Evolutionary conservation across 345 rosid genomes (phyloP).

Genomic region (Eucalyptus marginata): DNA sequence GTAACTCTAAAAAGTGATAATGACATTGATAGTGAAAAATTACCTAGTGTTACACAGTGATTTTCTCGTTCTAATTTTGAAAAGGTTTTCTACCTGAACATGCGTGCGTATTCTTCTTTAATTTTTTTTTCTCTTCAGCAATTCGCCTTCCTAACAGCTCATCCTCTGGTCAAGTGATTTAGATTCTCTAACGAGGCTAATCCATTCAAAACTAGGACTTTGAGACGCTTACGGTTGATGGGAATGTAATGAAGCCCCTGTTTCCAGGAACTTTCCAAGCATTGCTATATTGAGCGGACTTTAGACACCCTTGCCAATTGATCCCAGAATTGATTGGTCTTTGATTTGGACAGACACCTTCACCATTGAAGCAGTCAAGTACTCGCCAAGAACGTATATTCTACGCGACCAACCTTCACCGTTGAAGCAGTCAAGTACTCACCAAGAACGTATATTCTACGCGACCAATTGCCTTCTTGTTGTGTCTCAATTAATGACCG

Average conservation of each 20-base stretch:
- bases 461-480: too few species aligned
- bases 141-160: rapidly evolving
- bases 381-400: too few species aligned
- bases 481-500: too few species aligned
- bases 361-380: background rate
- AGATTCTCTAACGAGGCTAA: background rate
- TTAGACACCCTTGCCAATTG: background rate
- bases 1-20: rapidly evolving
- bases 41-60: too few species aligned
- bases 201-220: background rate
- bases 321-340: too few species aligned
- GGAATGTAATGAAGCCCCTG: background rate
- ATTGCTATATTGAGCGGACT: background rate
- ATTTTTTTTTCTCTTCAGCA: rapidly evolving
- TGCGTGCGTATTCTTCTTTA: background rate
- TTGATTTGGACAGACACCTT: background rate
- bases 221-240: background rate
- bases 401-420: too few species aligned
- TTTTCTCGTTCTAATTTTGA: too few species aligned
- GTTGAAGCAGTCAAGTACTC: too few species aligned
- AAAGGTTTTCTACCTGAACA: rapidly evolving
- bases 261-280: background rate
- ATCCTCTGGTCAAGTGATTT: background rate
- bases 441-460: too few species aligned
- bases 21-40: too few species aligned